Evolutionary conservation across 1,139 yeast genomes (phyloP).

Genomic region (Blastobotrys capitulatus): DNA sequence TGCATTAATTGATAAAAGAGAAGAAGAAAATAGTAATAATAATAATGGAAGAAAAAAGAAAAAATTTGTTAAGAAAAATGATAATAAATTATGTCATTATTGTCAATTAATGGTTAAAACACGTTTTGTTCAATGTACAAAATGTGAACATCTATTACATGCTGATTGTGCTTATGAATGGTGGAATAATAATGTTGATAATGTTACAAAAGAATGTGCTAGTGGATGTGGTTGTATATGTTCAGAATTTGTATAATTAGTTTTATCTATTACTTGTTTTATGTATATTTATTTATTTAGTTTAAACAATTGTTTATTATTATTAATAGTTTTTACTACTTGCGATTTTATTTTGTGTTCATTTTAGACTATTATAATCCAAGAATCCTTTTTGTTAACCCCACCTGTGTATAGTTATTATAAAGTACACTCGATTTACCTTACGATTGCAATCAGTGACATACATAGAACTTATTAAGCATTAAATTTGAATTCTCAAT

Average conservation of each 20-base stretch:
- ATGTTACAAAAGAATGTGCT: slow-evolving; percentile 59
- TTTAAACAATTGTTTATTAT: too few species aligned
- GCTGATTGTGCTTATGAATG: slow-evolving; percentile 73
- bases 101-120: slow-evolving; percentile 60
- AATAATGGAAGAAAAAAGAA: not conserved
- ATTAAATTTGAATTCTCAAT: too few species aligned
- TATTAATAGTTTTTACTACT: too few species aligned
- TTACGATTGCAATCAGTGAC: too few species aligned
- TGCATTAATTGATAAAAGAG: slow-evolving; percentile 12
- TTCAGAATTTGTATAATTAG: not conserved
- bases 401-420: too few species aligned
- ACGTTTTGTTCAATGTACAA: slow-evolving; percentile 60
- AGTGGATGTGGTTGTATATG: slow-evolving; percentile 80
- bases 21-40: slow-evolving; percentile 4
- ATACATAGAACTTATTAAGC: too few species aligned
- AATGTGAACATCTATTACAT: slow-evolving; percentile 77
- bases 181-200: slow-evolving; percentile 47
- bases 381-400: too few species aligned
- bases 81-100: slow-evolving; percentile 41
- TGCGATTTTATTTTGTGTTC: too few species aligned
- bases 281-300: not conserved
- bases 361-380: too few species aligned
- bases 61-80: not conserved
- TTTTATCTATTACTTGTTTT: not conserved
- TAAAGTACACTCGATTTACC: too few species aligned